Percentiles rank a stretch among this genome's conserved stretches.
phyloP scores from a whole-genome alignment of 331 rosid genomes.

The Phaseolus coccineus region DNA sequence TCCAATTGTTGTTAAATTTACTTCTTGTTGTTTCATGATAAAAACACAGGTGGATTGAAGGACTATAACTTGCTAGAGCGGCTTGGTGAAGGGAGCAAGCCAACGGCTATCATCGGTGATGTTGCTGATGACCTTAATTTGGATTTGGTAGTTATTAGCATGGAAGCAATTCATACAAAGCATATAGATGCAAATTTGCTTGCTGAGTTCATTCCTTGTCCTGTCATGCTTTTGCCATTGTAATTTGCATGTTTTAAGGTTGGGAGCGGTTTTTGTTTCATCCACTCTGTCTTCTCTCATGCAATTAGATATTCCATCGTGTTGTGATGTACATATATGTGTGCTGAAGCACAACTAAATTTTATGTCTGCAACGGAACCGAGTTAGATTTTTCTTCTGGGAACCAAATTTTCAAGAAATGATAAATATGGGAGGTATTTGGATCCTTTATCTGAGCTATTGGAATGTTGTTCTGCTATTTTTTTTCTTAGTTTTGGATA shows the following conservation, averaged over 20 bases:
- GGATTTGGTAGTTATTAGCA: constrained; percentile 91
- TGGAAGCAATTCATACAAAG: constrained; percentile 97
- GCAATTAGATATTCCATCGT: constrained; percentile 36
- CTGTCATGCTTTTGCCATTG: constrained; percentile 86
- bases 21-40: constrained; percentile 14
- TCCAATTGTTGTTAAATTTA: constrained; percentile 24
- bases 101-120: constrained; percentile 88
- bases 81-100: constrained; percentile 87
- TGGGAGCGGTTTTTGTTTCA: constrained; percentile 38
- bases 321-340: constrained; percentile 28
- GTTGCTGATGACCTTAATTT: constrained; percentile 91
- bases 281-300: constrained; percentile 7
- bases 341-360: constrained; percentile 33
- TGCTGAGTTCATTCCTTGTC: constrained; percentile 93
- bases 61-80: constrained; percentile 79
- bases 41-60: constrained; percentile 74
- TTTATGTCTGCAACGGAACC: constrained; percentile 12
- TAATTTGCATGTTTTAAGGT: constrained; percentile 43
- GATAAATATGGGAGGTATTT: constrained; percentile 19
- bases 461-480: not conserved
- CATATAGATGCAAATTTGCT: constrained; percentile 93
- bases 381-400: not conserved
- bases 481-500: not conserved
- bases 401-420: not conserved
- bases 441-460: constrained; percentile 10